phyloP scores from a whole-genome alignment of 2,329 filamentous ascomycete species.

The Colletotrichum lindemuthianum region DNA sequence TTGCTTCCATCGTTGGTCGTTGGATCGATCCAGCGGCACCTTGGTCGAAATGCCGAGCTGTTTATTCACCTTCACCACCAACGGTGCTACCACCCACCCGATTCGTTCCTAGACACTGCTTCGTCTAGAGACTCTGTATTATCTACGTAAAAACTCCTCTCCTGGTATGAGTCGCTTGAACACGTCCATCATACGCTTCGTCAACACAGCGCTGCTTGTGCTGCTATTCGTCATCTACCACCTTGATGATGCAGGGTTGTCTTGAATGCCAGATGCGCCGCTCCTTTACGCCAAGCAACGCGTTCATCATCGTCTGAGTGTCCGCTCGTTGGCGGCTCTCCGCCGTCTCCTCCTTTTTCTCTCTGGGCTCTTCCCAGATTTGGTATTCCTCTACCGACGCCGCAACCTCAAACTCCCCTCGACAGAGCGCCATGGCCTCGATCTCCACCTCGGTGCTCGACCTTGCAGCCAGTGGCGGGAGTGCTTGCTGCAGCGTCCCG shows the following conservation, averaged over 20 bases:
- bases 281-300: conserved; percentile 67
- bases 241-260: conserved; percentile 64
- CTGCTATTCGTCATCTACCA: conserved; percentile 54
- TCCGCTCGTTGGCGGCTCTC: conserved; percentile 56
- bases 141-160: conserved; percentile 27
- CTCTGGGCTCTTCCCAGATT: conserved; percentile 53
- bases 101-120: background rate
- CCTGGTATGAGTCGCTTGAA: conserved; percentile 12
- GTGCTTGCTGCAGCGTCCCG: conserved; percentile 79
- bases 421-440: conserved; percentile 79
- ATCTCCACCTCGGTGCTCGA: conserved; percentile 70
- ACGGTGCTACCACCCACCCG: background rate
- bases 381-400: conserved; percentile 84
- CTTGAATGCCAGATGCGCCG: conserved; percentile 73
- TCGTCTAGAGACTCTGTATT: conserved; percentile 13
- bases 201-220: conserved; percentile 14
- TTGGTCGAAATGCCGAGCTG: no score
- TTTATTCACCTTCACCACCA: background rate
- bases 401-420: conserved; percentile 84
- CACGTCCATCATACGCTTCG: conserved; percentile 26
- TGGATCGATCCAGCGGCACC: background rate
- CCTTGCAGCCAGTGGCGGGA: conserved; percentile 71
- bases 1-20: conserved; percentile 12
- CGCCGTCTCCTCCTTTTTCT: conserved; percentile 41
- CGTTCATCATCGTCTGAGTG: conserved; percentile 67